Evolutionary conservation across 257 asterid species (phyloP), one percentile per base, ranked within the genome.

Genomic region (Scutellaria galericulata): DNA sequence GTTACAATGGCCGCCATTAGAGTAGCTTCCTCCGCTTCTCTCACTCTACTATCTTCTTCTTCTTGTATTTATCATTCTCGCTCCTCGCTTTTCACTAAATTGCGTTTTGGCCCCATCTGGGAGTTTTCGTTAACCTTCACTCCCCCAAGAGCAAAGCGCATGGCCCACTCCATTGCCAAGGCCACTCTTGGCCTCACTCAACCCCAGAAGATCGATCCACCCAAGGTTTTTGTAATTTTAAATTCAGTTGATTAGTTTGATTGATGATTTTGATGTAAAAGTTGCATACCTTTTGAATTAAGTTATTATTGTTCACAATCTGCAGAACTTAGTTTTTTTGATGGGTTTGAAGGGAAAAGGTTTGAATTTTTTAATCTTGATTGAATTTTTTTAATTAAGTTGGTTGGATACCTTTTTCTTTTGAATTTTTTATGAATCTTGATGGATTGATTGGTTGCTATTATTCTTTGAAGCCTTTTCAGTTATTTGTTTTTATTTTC

Each of bases 171-270:
- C 35, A 64, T 74, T 75, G 88, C 90, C 60, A 80, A 77, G 71
- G 90, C 85, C 77, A 83, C 89, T 56, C 92, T 85, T 3, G 92
- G 92, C 82, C 92, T 87, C 67, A 85, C 92, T 66, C 77, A 77
- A 11, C 83, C 92, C 37, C 83, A 69, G 57, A 80, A 72, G 63
- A 70, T 75, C 66, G 88, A 78, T 51, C 59, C 82, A 51, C 86
- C 84, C 0, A 85, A 79, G 92, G 92, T 85, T 5, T 42, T 56
- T 52, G 13, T 72, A 4, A 31, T 31, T 7, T 5, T 24, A 24
- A 35, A 9, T 7, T 40, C 6, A 15, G 59, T n/a, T 60, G 14
- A 31, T 24, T 24, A 24, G 27, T 24, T 24, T 24, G 27, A 24
- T 24, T 24, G 27, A 24, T 24, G 1, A 64, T 45, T n/a, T 46